Conservation (phyloP, 106 monocot species). For the Phalaenopsis equestris region DNA sequence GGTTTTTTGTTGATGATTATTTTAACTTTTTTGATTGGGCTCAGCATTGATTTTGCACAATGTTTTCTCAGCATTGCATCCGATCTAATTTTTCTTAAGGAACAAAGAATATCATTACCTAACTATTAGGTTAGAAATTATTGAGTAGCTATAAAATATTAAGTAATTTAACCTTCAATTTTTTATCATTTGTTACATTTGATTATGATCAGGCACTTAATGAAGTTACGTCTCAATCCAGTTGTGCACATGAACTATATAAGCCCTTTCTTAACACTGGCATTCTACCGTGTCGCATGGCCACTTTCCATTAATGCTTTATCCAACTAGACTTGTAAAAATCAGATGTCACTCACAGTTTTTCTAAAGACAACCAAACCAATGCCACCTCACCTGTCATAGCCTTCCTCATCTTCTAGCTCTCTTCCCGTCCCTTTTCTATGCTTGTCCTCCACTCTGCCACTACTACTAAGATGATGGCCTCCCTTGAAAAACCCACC, state of each 20-base stretch:
- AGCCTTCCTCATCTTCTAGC: background rate
- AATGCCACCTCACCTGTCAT: background rate
- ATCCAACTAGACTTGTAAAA: background rate
- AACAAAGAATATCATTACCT: background rate
- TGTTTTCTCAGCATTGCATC: background rate
- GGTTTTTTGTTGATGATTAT: background rate
- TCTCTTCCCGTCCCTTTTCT: background rate
- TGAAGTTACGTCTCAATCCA: background rate
- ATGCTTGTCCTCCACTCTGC: background rate
- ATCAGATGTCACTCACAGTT: background rate
- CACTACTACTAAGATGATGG: background rate
- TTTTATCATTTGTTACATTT: background rate
- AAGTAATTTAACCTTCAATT: background rate
- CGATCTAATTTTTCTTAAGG: background rate
- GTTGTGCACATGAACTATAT: background rate
- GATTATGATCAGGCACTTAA: background rate
- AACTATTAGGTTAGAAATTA: background rate
- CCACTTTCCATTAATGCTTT: background rate
- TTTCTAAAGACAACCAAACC: background rate
- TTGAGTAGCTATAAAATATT: background rate
- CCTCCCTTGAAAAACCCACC: background rate
- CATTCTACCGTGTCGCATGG: background rate
- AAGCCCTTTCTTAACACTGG: background rate
- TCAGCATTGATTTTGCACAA: background rate
- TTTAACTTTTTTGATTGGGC: background rate